Conservation (phyloP, 202 grass and related monocot genomes). For the Musa balbisiana region DNA sequence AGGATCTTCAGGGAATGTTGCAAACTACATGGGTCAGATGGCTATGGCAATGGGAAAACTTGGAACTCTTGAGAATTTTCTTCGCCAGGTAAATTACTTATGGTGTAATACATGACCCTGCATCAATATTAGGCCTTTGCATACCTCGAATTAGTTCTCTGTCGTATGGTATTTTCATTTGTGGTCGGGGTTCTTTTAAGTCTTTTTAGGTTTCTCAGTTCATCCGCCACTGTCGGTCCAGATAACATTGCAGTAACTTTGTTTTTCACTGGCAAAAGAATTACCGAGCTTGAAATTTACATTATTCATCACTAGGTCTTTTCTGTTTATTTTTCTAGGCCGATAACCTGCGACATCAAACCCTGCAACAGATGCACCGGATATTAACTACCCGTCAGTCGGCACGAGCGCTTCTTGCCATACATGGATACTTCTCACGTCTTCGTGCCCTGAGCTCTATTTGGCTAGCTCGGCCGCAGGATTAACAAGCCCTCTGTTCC, state of each 20-base stretch:
- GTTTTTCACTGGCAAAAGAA: neutral
- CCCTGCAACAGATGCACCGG: slow-evolving; percentile 8
- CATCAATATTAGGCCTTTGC: neutral
- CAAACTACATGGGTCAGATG: slow-evolving; percentile 15
- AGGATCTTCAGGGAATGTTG: slow-evolving; percentile 3
- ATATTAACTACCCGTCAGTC: slow-evolving; percentile 2
- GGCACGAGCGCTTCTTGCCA: slow-evolving; percentile 1
- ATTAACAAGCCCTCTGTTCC: neutral
- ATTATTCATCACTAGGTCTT: neutral
- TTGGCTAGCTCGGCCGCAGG: slow-evolving; percentile 1
- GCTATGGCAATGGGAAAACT: slow-evolving; percentile 15
- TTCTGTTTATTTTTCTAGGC: neutral
- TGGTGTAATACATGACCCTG: neutral
- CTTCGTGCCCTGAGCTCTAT: slow-evolving; percentile 7
- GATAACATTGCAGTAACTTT: neutral
- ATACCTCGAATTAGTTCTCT: neutral
- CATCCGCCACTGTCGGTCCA: neutral
- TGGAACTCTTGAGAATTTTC: slow-evolving; percentile 10
- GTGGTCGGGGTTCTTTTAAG: no score
- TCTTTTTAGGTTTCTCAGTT: no score
- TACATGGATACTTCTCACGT: slow-evolving; percentile 5
- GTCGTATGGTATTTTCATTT: neutral
- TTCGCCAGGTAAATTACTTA: slow-evolving; percentile 2
- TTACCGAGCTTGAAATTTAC: neutral
- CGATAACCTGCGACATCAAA: slow-evolving; percentile 8